Evolutionary conservation across 208 protist species (phyloP).

Genomic region (Acanthamoeba healyi): DNA sequence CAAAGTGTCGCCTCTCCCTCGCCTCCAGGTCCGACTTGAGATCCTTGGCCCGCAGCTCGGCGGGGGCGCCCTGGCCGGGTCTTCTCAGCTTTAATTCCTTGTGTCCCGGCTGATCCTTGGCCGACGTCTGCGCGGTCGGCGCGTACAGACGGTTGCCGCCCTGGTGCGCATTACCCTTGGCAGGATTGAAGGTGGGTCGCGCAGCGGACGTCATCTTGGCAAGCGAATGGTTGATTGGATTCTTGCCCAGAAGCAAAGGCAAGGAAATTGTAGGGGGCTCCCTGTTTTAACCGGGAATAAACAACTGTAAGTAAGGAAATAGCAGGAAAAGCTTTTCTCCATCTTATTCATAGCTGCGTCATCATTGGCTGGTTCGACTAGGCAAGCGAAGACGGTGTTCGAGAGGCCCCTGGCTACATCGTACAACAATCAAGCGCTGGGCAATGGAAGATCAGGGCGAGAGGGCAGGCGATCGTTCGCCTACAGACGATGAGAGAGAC

Average conservation of each 20-base stretch:
- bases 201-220: constrained; percentile 71
- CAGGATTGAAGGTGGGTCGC: constrained; percentile 70
- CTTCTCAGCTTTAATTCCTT: constrained; percentile 79
- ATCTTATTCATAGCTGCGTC: too few species aligned
- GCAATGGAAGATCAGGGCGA: constrained; percentile 54
- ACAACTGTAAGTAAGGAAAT: too few species aligned
- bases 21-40: constrained; percentile 80
- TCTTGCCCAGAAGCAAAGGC: background rate
- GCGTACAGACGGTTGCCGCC: constrained; percentile 81
- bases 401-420: too few species aligned
- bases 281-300: background rate
- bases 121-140: constrained; percentile 81
- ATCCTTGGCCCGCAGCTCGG: constrained; percentile 77
- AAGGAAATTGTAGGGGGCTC: background rate
- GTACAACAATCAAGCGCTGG: too few species aligned
- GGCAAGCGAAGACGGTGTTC: too few species aligned
- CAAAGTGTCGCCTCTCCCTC: constrained; percentile 56
- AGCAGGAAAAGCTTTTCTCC: too few species aligned
- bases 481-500: constrained; percentile 54
- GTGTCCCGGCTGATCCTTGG: constrained; percentile 82
- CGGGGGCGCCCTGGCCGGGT: constrained; percentile 74
- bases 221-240: background rate
- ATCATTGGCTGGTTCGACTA: too few species aligned
- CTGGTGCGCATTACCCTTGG: constrained; percentile 78
- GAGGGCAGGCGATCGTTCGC: constrained; percentile 51